These are phyloP conservation scores for Senna tora DNA, from an alignment of 306 rosid genomes.

Conservation along the genomic window DNA sequence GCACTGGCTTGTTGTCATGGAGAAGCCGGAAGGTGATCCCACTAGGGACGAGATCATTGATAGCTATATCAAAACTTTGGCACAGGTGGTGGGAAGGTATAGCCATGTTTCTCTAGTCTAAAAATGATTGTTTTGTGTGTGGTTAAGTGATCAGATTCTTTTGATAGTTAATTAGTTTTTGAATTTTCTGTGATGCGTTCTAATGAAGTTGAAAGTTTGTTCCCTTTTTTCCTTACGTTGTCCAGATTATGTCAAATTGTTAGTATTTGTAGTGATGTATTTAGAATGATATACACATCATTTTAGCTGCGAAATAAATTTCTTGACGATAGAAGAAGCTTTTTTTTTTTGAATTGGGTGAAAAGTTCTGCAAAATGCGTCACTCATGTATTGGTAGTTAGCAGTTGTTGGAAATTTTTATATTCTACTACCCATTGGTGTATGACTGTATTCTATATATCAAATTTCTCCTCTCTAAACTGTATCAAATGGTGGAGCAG, in stretches of 20 bases:
- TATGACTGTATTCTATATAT: not conserved
- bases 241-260: not conserved
- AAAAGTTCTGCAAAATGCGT: not conserved
- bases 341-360: not conserved
- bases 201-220: not conserved
- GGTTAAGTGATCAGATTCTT: not conserved
- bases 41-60: constrained; percentile 86
- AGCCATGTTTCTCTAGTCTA: not conserved
- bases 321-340: not conserved
- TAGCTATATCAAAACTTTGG: constrained; percentile 73
- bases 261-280: not conserved
- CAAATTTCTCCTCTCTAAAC: not conserved
- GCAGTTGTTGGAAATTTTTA: not conserved
- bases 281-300: not conserved
- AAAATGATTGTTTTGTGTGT: not conserved
- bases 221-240: not conserved
- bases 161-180: not conserved
- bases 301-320: not conserved
- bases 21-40: constrained; percentile 71
- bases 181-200: too few relatives aligned
- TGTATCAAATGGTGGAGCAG: not conserved
- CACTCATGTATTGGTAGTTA: not conserved
- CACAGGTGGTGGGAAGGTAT: constrained; percentile 75
- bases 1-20: constrained; percentile 97
- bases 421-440: not conserved